A percentile compares a stretch with the other conserved stretches of the same genome.
Evolutionary conservation across 2,329 filamentous ascomycete genomes (phyloP).

Genomic region (Mycosphaerella sp.): DNA sequence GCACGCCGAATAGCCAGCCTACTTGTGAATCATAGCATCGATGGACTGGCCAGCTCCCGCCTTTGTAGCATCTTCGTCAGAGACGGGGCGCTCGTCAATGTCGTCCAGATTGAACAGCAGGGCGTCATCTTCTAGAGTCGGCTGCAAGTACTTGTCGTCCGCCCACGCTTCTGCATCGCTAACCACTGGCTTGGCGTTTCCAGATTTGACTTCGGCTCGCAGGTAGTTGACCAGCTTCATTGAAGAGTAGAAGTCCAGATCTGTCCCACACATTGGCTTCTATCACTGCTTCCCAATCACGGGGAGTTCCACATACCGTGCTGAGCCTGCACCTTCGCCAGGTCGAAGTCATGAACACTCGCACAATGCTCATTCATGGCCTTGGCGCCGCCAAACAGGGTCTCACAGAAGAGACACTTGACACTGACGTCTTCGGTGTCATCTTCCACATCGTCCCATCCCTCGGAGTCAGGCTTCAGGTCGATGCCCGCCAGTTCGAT

Average conservation of each 20-base stretch:
- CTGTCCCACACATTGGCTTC: constrained; percentile 23
- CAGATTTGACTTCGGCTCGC: constrained; percentile 37
- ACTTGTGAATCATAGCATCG: constrained; percentile 3
- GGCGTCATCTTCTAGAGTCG: constrained; percentile 81
- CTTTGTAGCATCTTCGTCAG: constrained; percentile 13
- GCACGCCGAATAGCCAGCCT: not conserved
- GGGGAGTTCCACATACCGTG: constrained; percentile 32
- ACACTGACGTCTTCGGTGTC: constrained; percentile 36
- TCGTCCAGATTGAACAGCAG: constrained; percentile 85
- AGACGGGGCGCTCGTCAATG: constrained; percentile 43
- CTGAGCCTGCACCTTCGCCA: constrained; percentile 32
- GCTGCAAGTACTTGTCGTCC: constrained; percentile 76
- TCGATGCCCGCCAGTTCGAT: constrained; percentile 24
- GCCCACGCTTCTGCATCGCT: constrained; percentile 59
- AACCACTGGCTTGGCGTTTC: constrained; percentile 46
- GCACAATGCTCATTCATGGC: constrained; percentile 37
- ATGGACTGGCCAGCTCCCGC: constrained; percentile 7
- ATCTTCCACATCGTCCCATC: constrained; percentile 43
- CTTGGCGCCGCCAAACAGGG: constrained; percentile 31
- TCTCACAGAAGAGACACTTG: constrained; percentile 39
- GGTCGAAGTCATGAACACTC: constrained; percentile 38
- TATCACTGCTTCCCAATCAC: not conserved
- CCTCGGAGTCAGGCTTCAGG: constrained; percentile 34
- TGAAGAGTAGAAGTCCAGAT: constrained; percentile 41
- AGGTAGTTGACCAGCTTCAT: constrained; percentile 48